phyloP scores from a whole-genome alignment of 176 grass and related monocot genomes.

The Avena eriantha region DNA sequence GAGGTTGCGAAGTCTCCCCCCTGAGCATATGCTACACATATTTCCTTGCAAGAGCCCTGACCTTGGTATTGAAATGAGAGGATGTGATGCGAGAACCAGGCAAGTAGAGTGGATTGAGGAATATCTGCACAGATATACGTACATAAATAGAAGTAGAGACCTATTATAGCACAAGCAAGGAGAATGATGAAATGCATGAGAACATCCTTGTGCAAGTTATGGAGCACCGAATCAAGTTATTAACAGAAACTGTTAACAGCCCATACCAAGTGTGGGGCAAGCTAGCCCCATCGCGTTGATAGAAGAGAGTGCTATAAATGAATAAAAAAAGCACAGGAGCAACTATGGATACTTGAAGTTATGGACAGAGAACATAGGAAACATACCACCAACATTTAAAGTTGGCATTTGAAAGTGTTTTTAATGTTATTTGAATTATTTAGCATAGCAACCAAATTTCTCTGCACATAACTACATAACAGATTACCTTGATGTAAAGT shows the following conservation, averaged over 20 bases:
- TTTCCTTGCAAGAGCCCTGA: slow-evolving; percentile 81
- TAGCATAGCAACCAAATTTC: slow-evolving; percentile 33
- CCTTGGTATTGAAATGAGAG: slow-evolving; percentile 79
- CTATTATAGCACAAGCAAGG: slow-evolving; percentile 10
- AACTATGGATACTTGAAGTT: background rate
- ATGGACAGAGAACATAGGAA: background rate
- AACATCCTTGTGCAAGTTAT: background rate
- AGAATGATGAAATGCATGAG: background rate
- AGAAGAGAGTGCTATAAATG: slow-evolving; percentile 3
- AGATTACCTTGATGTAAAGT: slow-evolving; percentile 83
- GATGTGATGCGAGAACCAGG: slow-evolving; percentile 81
- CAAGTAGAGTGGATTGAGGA: slow-evolving; percentile 76
- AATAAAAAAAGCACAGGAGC: background rate
- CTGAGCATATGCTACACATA: slow-evolving; percentile 52
- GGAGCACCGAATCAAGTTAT: background rate
- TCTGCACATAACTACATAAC: background rate
- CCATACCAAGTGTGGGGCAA: background rate
- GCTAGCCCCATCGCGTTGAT: background rate
- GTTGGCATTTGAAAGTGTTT: background rate
- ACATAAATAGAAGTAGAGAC: background rate
- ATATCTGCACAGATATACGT: slow-evolving; percentile 46
- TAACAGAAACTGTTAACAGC: background rate
- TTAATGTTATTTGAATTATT: background rate
- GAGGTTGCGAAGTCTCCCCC: background rate
- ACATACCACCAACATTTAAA: background rate